Base-by-base conservation (phyloP, 441 rosid genomes). In the Pelargonium citronellum region DNA sequence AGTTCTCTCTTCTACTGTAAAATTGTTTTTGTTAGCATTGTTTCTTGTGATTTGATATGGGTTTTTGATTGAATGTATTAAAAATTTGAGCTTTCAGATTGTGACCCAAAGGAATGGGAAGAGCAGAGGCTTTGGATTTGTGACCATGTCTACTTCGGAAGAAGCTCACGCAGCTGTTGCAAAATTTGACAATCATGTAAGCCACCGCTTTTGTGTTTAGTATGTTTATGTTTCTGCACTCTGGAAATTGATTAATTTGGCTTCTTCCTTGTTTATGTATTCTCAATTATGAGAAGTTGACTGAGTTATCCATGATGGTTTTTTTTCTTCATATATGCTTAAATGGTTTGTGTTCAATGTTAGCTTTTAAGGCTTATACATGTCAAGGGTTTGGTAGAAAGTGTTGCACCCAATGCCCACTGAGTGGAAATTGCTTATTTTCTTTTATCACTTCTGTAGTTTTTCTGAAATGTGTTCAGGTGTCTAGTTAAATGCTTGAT, bases 81-180 rank as follows among this genome's bases (percentile, higher is more conserved):
- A 24, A 57, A 37, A 37, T 6, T 37, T 37, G 41, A 37, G 0
- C 41, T 61, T 39, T 39, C 62, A 89, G 98, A 82, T 92, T 74
- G 83, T 91, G 82, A 89, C 78, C 87, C 86, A 82, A 27, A 85
- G 80, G 68, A 77, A 85, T 81, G 97, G 94, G 58, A 86, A 60
- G 73, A 85, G 81, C 49, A 85, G 90, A 73, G 91, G 89, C 0
- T 93, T 78, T 81, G 94, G 86, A 20, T 91, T 91, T 49, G 89
- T 89, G 71, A 93, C 97, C 2, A 88, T 91, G 97, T 77, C 85
- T 75, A 78, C 93, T 11, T 86, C 83, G 30, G 87, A 86, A 79
- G 95, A 83, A 79, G 97, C 98, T 79, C 91, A 87, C 79, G 87
- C 91, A 64, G 91, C 79, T 78, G 67, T 89, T 70, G 89, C 89